These are phyloP conservation scores for Dictyostelium brefeldianum DNA, from an alignment of 78 protist genomes.

Conservation along the genomic window DNA sequence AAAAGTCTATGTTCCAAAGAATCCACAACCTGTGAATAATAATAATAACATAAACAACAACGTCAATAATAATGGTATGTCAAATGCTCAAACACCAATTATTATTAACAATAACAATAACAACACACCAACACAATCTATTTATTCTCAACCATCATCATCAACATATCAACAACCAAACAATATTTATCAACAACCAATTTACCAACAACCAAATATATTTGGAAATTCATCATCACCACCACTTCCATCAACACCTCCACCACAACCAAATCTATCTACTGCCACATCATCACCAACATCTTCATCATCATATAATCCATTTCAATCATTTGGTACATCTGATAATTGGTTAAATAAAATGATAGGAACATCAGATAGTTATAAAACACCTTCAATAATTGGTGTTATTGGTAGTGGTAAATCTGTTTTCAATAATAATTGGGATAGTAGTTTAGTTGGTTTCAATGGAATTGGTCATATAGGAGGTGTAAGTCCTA, in stretches of 20 bases:
- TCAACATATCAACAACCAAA: not conserved
- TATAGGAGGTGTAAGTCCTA: not conserved
- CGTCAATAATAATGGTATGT: not conserved
- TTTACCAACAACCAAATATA: not conserved
- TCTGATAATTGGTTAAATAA: conserved; percentile 18
- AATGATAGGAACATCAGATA: not conserved
- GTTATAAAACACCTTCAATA: not conserved
- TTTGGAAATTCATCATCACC: not conserved
- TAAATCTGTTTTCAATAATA: not conserved
- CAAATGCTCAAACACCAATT: too few relatives aligned
- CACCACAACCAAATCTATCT: not conserved
- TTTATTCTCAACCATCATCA: not conserved
- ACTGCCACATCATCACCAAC: not conserved
- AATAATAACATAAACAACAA: not conserved
- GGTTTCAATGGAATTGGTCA: conserved; percentile 2
- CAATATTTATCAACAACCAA: not conserved
- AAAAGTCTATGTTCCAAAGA: conserved; percentile 60
- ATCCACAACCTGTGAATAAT: conserved; percentile 19
- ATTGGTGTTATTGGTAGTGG: conserved; percentile 80
- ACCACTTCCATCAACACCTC: not conserved
- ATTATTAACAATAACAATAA: not conserved
- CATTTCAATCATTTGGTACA: not conserved
- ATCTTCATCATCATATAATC: not conserved
- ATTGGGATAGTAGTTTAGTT: not conserved
- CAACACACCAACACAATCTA: conserved; percentile 17